Percentiles rank a stretch among this genome's conserved stretches.
These are phyloP conservation scores for Magnolia sinica DNA, from an alignment of 164 flowering plant species.

Conservation along the genomic window DNA sequence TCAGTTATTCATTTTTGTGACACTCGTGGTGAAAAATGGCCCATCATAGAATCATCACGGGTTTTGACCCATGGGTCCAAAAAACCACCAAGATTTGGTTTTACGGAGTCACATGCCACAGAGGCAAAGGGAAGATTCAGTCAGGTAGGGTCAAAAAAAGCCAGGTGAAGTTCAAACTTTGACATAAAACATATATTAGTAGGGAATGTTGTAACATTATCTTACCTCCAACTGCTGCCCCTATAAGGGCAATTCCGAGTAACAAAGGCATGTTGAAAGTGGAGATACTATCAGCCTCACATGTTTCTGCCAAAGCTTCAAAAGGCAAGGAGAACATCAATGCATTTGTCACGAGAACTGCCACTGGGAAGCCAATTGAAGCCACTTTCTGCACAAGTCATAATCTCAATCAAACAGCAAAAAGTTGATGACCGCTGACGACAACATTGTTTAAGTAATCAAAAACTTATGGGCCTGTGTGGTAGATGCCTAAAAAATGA, in stretches of 20 bases:
- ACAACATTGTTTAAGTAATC: not conserved
- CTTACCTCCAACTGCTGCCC: conserved; percentile 89
- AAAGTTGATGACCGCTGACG: not conserved
- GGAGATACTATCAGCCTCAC: conserved; percentile 54
- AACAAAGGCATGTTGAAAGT: conserved; percentile 71
- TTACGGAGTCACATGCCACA: not conserved
- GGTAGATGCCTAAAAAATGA: not conserved
- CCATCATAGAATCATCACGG: not conserved
- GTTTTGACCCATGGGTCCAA: not conserved
- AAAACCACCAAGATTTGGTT: not conserved
- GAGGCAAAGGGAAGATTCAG: not conserved
- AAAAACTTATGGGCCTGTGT: not conserved
- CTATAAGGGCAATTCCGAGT: conserved; percentile 67
- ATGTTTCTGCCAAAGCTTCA: conserved; percentile 85
- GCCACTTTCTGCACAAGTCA: conserved; percentile 32
- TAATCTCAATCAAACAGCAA: conserved; percentile 3
- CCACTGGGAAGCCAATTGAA: conserved; percentile 23
- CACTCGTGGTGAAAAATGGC: not conserved
- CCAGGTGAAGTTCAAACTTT: too few species aligned
- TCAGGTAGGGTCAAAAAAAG: not conserved
- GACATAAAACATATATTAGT: not conserved
- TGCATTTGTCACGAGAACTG: conserved; percentile 39
- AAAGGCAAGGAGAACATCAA: conserved; percentile 51
- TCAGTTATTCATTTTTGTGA: not conserved
- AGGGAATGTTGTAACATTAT: not conserved